Evolutionary conservation across 2,329 filamentous ascomycete genomes (phyloP).

Genomic region (Colletotrichum sojae): DNA sequence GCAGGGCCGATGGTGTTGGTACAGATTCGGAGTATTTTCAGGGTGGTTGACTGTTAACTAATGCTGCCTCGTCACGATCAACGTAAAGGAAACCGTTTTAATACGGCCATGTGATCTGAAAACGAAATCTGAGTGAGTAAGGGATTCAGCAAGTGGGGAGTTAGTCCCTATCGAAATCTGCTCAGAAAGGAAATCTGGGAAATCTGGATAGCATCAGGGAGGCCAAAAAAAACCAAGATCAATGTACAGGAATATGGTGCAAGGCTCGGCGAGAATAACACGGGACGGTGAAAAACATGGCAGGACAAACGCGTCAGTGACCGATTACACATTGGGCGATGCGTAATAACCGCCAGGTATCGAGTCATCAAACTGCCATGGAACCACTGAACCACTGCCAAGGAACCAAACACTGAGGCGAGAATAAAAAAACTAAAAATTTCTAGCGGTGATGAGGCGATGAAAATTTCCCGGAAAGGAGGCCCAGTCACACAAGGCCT

Average conservation of each 20-base stretch:
- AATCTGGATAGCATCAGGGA: not conserved
- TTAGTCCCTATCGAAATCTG: not conserved
- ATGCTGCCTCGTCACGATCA: not conserved
- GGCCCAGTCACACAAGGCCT: not conserved
- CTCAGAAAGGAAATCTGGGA: not conserved
- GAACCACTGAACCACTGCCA: too few relatives aligned
- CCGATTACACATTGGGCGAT: too few relatives aligned
- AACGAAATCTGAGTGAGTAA: too few relatives aligned
- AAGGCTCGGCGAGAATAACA: slow-evolving; percentile 20
- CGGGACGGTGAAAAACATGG: slow-evolving; percentile 1
- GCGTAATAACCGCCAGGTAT: too few relatives aligned
- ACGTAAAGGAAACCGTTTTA: not conserved
- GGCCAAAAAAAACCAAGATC: not conserved
- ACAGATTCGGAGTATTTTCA: not conserved
- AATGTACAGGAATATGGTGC: not conserved
- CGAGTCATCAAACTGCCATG: not conserved
- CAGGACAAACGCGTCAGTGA: too few relatives aligned
- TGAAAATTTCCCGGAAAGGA: slow-evolving; percentile 22
- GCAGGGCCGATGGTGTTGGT: not conserved
- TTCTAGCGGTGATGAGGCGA: slow-evolving; percentile 6
- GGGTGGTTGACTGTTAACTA: not conserved
- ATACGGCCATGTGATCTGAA: not conserved
- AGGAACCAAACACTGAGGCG: too few relatives aligned
- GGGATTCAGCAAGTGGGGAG: too few relatives aligned
- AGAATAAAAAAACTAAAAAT: too few relatives aligned